Evolutionary conservation across 768 basidiomycete genomes (phyloP).

Genomic region (Obba rivulosa): DNA sequence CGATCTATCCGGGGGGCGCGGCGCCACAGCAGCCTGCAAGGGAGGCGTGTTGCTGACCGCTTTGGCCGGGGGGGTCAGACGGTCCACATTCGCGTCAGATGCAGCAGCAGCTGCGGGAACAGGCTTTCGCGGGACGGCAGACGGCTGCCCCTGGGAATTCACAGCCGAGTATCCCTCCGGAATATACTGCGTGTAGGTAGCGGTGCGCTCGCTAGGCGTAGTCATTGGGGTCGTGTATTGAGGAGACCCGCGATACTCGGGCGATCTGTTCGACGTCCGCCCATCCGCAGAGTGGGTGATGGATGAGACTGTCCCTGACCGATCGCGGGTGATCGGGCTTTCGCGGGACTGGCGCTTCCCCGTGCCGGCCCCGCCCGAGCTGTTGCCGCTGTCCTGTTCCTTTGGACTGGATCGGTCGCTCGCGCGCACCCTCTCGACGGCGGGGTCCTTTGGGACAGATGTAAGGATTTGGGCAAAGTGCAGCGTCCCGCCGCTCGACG

Average conservation of each 20-base stretch:
- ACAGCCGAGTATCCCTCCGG: constrained; percentile 16
- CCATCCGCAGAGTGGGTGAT: constrained; percentile 3
- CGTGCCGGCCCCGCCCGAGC: constrained; percentile 4
- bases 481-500: constrained; percentile 33
- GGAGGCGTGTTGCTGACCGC: constrained; percentile 50
- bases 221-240: constrained; percentile 43
- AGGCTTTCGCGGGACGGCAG: constrained; percentile 17
- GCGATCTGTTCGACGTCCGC: constrained; percentile 28
- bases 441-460: constrained; percentile 32
- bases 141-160: constrained; percentile 3
- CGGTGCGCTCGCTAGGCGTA: constrained; percentile 41
- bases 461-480: neutral
- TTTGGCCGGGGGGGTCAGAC: constrained; percentile 29
- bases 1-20: constrained; percentile 65
- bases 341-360: constrained; percentile 29
- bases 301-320: constrained; percentile 29
- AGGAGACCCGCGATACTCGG: constrained; percentile 39
- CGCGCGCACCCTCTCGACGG: constrained; percentile 49
- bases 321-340: constrained; percentile 30
- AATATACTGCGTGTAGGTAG: constrained; percentile 41
- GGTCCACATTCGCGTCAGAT: constrained; percentile 12
- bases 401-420: constrained; percentile 53
- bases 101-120: constrained; percentile 7
- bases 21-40: constrained; percentile 40
- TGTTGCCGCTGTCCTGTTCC: constrained; percentile 35